phyloP scores from a whole-genome alignment of 805 yeast species.

The Cyberlindnera samutprakarnensis region DNA sequence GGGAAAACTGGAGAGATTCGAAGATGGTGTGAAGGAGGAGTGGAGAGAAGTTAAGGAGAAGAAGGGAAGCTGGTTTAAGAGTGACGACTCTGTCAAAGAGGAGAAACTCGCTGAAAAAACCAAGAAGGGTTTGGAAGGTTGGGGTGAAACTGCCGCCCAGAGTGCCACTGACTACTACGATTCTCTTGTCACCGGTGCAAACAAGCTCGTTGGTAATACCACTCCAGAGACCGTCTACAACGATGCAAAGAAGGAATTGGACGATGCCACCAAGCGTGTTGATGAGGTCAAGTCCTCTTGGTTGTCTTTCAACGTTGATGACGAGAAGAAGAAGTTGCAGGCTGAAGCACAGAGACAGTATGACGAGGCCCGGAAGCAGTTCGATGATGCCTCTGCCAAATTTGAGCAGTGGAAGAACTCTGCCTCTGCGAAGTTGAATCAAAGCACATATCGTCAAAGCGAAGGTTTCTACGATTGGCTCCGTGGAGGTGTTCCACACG shows the following conservation, averaged over 20 bases:
- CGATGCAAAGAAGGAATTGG: constrained; percentile 27
- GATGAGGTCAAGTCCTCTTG: constrained; percentile 27
- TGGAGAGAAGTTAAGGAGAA: constrained; percentile 17
- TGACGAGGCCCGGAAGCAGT: constrained; percentile 16
- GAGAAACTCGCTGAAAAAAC: constrained; percentile 26
- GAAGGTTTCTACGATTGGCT: constrained; percentile 21
- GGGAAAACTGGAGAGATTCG: constrained; percentile 13
- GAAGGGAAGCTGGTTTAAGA: constrained; percentile 3
- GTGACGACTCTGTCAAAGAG: constrained; percentile 17
- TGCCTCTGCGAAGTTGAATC: constrained; percentile 9
- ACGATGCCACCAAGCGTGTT: constrained; percentile 27
- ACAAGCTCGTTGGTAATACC: constrained; percentile 6
- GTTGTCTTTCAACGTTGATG: constrained; percentile 21
- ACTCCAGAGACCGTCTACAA: constrained; percentile 10
- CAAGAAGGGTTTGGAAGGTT: constrained; percentile 31
- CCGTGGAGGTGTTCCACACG: constrained; percentile 19
- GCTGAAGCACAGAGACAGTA: constrained; percentile 22
- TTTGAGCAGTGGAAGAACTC: constrained; percentile 13
- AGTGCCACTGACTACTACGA: constrained; percentile 21
- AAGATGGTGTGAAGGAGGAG: constrained; percentile 8
- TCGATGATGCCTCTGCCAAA: constrained; percentile 13
- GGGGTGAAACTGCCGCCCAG: constrained; percentile 38
- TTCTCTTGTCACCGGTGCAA: constrained; percentile 8
- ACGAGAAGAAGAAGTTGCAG: constrained; percentile 15
- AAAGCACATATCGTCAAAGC: neutral